Evolutionary conservation across 352 stramenopile genomes (phyloP), one percentile per base, ranked within the genome.

Genomic region (Globisporangium takayamanum): DNA sequence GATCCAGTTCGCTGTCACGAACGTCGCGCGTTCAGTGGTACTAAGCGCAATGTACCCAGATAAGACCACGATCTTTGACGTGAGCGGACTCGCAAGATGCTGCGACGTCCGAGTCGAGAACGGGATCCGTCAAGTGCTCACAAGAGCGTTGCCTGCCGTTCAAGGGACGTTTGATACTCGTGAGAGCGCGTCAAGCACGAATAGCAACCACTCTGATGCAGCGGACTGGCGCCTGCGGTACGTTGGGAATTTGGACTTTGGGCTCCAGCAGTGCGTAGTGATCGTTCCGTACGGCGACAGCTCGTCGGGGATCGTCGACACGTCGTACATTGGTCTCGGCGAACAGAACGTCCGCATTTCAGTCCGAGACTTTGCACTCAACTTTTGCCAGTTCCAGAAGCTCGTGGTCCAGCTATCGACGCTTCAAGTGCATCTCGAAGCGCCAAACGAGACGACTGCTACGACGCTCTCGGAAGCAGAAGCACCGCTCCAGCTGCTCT

Each of bases 371-470:
- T 41, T 87, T 2, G 68, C 63, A 4, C 63, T 88, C 45, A 79
- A 71, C 39, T 60, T 73, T 12, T 67, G 69, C 10, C 80, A 90
- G 56, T 82, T 88, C 12, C 76, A 85, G 47, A 75, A 78, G 12
- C 16, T 87, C 6, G 50, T 45, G 0, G 44, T 88, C 16, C 74
- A 80, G n/a, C 63, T 73, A 14, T 55, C 73, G 5, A 50, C 60
- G 0, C 4, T 78, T 12, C 52, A 48, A 20, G 49, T 76, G 6
- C 44, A 55, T 11, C 45, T 83, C 0, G 50, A 64, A 25, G 46
- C 45, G 14, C 39, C n/a, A 4, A 46, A 15, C 8, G 36, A 22
- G 10, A 25, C 26, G 15, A 44, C 10, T 14, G 14, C 3, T 20
- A 36, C 12, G 22, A 41, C 16, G 45, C 12, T 25, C 4, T 50